Percentiles rank a stretch among this genome's conserved stretches.
Conservation (phyloP, 352 stramenopile species). For the Pythium biforme region DNA sequence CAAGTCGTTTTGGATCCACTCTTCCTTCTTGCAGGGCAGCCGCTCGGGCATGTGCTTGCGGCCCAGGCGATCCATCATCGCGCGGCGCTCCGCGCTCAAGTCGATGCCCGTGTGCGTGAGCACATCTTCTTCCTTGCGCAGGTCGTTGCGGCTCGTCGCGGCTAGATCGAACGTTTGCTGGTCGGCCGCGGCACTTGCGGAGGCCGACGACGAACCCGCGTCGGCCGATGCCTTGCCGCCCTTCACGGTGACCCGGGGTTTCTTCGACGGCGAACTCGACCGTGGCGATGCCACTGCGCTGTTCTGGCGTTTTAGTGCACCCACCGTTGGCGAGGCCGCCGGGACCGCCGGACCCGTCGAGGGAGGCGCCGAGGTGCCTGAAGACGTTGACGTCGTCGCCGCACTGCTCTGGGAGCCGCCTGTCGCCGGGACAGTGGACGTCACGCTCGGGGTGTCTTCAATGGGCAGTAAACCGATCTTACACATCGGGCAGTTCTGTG, state of each 20-base stretch:
- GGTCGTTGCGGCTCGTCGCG: slow-evolving; percentile 64
- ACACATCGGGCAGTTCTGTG: slow-evolving; percentile 79
- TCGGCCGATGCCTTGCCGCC: slow-evolving; percentile 32
- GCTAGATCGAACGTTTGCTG: slow-evolving; percentile 41
- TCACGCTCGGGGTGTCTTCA: neutral
- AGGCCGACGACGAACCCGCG: slow-evolving; percentile 17
- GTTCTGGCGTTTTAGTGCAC: slow-evolving; percentile 50
- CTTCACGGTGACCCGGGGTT: slow-evolving; percentile 36
- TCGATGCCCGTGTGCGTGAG: slow-evolving; percentile 85
- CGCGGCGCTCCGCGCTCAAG: slow-evolving; percentile 60
- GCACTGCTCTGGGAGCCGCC: neutral
- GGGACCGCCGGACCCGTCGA: slow-evolving; percentile 8
- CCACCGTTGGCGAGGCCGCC: slow-evolving; percentile 39
- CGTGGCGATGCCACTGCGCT: slow-evolving; percentile 62
- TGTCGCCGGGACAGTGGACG: neutral
- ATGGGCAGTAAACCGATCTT: slow-evolving; percentile 77
- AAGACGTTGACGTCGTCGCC: slow-evolving; percentile 32
- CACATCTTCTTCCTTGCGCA: slow-evolving; percentile 82
- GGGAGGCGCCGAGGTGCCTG: slow-evolving; percentile 9
- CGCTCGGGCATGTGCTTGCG: slow-evolving; percentile 43
- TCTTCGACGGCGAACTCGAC: slow-evolving; percentile 82
- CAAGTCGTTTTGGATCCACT: slow-evolving; percentile 79
- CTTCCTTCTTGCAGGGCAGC: slow-evolving; percentile 68
- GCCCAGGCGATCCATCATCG: slow-evolving; percentile 70
- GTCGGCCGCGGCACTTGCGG: slow-evolving; percentile 18